These are phyloP conservation scores for Arabis alpina DNA, from an alignment of 345 rosid species.

Conservation along the genomic window DNA sequence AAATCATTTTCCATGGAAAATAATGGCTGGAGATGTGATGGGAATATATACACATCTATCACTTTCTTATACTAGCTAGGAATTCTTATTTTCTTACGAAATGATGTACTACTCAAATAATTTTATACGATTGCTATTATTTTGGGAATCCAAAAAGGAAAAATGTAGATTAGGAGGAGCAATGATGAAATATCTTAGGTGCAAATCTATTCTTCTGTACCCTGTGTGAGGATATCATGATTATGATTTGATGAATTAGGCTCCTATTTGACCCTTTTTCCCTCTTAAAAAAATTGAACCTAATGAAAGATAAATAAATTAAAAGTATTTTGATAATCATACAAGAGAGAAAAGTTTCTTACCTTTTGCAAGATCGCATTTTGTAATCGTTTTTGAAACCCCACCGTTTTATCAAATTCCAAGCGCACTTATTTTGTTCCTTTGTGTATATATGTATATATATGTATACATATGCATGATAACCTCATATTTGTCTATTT, in stretches of 20 bases:
- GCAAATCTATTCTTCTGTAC: slow-evolving; percentile 70
- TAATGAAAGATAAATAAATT: slow-evolving; percentile 8
- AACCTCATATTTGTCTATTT: neutral
- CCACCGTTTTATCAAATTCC: slow-evolving; percentile 67
- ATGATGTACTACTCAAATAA: slow-evolving; percentile 24
- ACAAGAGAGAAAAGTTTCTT: slow-evolving; percentile 51
- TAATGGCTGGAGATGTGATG: slow-evolving; percentile 44
- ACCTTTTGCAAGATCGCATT: slow-evolving; percentile 46
- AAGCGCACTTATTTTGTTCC: slow-evolving; percentile 45
- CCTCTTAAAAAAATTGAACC: neutral
- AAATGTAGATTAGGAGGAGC: slow-evolving; percentile 49
- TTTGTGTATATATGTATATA: neutral
- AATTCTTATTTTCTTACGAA: slow-evolving; percentile 23
- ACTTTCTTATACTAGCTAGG: slow-evolving; percentile 37
- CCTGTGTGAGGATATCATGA: slow-evolving; percentile 73
- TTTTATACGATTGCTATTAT: slow-evolving; percentile 33
- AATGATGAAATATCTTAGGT: slow-evolving; percentile 94
- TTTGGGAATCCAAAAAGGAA: slow-evolving; percentile 46
- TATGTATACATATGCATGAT: neutral
- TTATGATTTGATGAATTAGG: slow-evolving; percentile 66
- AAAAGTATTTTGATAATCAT: slow-evolving; percentile 17
- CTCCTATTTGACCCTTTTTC: slow-evolving; percentile 70
- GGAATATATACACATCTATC: slow-evolving; percentile 36
- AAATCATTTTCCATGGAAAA: slow-evolving; percentile 27
- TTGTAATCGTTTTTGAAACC: slow-evolving; percentile 42